Base-by-base conservation (phyloP, 192 early-diverging fungal species). In the Obelidium mucronatum region DNA sequence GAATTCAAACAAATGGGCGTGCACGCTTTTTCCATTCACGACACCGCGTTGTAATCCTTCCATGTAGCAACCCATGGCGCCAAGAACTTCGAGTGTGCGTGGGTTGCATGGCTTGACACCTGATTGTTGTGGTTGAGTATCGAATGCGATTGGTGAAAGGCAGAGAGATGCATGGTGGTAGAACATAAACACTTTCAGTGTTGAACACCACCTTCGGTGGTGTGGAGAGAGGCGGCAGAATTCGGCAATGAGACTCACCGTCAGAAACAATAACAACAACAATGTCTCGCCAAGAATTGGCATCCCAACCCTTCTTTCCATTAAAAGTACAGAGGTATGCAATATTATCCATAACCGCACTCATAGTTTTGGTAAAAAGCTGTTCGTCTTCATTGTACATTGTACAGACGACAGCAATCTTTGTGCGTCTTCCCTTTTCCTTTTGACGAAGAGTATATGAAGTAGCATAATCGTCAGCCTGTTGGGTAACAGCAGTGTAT, bases 251-350 rank as follows among this genome's bases (percentile, higher is more conserved):
- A 30, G 5, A 22, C 55, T 24, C 39, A 64, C 96, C 96, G 72
- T 94, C 93, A 2, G 93, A 87, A 2, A 94, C 92, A 69, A 93
- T 87, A 24, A 76, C 80, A 0, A 93, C 89, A 30, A 91, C 89
- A 65, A 93, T 87, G 58, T 92, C 91, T 80, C 91, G 82, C 92
- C 92, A 93, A 15, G 85, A 77, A 53, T 88, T 81, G 6, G 81
- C 72, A 24, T 87, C 88, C 89, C 89, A 91, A 0, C 66, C 76
- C 22, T 84, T 87, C 0, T 83, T 83, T 55, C 83, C 82, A 34
- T 81, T 76, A 17, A 83, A 79, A 3, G 87, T 80, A 74, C 89
- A 89, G 1, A 92, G 73, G 65, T 90, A 86, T n/a, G 86, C 83
- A 78, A 92, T 90, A 76, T 92, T 92, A 67, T 87, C 87, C 81